Conservation (phyloP, 345 rosid species). For the Linum lewisii region DNA sequence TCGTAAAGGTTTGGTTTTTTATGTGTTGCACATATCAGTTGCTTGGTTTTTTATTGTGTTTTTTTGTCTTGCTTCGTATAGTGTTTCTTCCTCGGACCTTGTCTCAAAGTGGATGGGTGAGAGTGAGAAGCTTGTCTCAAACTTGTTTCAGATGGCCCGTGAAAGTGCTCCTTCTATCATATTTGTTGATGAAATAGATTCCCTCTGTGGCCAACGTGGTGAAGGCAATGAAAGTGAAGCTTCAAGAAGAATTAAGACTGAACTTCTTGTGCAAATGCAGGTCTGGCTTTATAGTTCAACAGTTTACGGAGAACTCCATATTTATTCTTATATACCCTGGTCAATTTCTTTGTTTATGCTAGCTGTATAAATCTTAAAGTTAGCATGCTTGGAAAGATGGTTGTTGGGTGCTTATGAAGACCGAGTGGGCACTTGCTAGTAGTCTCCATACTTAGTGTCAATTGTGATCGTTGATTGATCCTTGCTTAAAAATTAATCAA, state of each 20-base stretch:
- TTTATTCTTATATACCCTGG: background rate
- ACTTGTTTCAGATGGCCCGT: constrained; percentile 89
- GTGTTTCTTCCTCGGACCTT: constrained; percentile 89
- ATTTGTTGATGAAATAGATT: constrained; percentile 89
- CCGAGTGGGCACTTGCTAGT: background rate
- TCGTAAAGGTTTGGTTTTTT: background rate
- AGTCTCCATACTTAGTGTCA: no score
- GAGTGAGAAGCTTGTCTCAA: constrained; percentile 90
- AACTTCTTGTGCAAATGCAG: constrained; percentile 99
- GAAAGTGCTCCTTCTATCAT: constrained; percentile 94
- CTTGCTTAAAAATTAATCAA: no score
- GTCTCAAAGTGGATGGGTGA: constrained; percentile 99
- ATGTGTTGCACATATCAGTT: background rate
- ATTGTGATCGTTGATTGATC: no score
- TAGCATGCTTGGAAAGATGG: no score
- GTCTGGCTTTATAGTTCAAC: constrained; percentile 21
- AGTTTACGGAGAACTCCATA: background rate
- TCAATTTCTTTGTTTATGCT: background rate
- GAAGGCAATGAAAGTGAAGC: constrained; percentile 98
- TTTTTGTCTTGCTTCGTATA: constrained; percentile 19
- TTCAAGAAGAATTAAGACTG: constrained; percentile 90
- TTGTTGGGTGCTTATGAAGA: no score
- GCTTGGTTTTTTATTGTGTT: background rate
- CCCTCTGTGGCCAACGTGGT: constrained; percentile 85
- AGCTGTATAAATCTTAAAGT: no score